These are phyloP conservation scores for Fusarium sp. DNA, from an alignment of 2,329 filamentous ascomycete species.

Conservation along the genomic window DNA sequence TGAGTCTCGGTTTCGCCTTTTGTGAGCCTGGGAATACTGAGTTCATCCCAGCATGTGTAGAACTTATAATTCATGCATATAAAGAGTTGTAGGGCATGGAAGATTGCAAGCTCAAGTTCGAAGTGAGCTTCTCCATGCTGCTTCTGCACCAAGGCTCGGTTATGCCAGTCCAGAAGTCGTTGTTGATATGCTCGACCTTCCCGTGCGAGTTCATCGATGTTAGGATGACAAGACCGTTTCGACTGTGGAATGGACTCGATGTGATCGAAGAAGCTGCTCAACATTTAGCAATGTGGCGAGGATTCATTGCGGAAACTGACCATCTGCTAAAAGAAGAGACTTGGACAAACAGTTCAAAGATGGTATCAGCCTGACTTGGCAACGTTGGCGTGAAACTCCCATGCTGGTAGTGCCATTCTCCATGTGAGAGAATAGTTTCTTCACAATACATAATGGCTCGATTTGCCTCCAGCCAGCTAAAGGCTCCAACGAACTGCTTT, in stretches of 20 bases:
- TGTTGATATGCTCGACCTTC: conserved; percentile 22
- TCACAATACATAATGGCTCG: conserved; percentile 43
- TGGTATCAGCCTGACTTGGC: not conserved
- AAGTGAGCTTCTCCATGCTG: not conserved
- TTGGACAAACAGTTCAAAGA: conserved; percentile 22
- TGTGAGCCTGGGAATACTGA: conserved; percentile 15
- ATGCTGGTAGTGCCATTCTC: not conserved
- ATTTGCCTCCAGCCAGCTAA: conserved; percentile 39
- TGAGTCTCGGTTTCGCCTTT: not conserved
- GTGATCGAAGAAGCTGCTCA: conserved; percentile 32
- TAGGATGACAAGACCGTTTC: not conserved
- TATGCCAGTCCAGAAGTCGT: not conserved
- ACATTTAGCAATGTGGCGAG: fast-evolving
- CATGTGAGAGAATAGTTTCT: conserved; percentile 34
- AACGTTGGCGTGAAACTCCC: fast-evolving
- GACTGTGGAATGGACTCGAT: conserved; percentile 23
- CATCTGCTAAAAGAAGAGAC: conserved; percentile 38
- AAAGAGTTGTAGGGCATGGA: conserved; percentile 36
- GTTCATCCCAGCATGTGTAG: conserved; percentile 34
- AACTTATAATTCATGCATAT: conserved; percentile 42
- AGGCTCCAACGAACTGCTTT: conserved; percentile 35
- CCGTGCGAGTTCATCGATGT: conserved; percentile 3
- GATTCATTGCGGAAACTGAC: fast-evolving
- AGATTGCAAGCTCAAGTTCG: conserved; percentile 24
- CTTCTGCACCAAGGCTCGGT: fast-evolving